Evolutionary conservation across 2,329 filamentous ascomycete genomes (phyloP).

Genomic region (Epichloe elymi): DNA sequence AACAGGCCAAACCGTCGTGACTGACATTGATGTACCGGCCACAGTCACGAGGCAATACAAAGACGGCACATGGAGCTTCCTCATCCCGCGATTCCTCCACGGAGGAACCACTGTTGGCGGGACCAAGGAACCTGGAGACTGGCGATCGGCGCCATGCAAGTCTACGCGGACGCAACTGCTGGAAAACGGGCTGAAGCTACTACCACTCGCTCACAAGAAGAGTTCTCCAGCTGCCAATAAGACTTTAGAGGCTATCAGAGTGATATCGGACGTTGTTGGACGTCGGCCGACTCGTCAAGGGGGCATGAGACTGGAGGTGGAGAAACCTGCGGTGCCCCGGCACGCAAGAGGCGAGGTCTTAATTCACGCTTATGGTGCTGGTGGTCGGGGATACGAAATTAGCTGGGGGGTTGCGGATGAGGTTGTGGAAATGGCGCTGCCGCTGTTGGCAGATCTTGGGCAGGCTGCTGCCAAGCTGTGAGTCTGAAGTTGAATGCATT

Average conservation of each 20-base stretch:
- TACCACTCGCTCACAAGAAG: conserved; percentile 13
- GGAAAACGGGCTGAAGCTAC: conserved; percentile 15
- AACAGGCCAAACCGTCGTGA: conserved; percentile 23
- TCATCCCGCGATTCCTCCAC: conserved; percentile 44
- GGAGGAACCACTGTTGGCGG: conserved; percentile 53
- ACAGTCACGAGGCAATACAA: conserved; percentile 46
- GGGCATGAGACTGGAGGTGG: conserved; percentile 40
- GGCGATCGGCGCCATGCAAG: conserved; percentile 29
- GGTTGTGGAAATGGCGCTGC: conserved; percentile 18
- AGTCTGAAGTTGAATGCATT: no score
- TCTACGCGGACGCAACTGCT: conserved; percentile 36
- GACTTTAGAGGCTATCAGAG: conserved; percentile 12
- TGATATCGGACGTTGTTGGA: conserved; percentile 31
- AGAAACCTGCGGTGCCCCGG: conserved; percentile 14
- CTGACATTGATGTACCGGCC: conserved; percentile 22
- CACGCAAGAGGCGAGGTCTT: conserved; percentile 3
- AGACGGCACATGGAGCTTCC: conserved; percentile 50
- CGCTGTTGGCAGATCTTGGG: background rate
- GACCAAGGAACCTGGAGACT: conserved; percentile 42
- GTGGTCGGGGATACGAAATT: conserved; percentile 44
- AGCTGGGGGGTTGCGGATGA: conserved; percentile 46
- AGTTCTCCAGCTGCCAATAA: conserved; percentile 7
- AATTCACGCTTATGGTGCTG: conserved; percentile 45
- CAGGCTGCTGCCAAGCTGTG: background rate
- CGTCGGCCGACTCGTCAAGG: conserved; percentile 30